A percentile compares a stretch with the other conserved stretches of the same genome.
These are phyloP conservation scores for Amaranthus palmeri DNA, from an alignment of 148 eudicot genomes.

Conservation along the genomic window DNA sequence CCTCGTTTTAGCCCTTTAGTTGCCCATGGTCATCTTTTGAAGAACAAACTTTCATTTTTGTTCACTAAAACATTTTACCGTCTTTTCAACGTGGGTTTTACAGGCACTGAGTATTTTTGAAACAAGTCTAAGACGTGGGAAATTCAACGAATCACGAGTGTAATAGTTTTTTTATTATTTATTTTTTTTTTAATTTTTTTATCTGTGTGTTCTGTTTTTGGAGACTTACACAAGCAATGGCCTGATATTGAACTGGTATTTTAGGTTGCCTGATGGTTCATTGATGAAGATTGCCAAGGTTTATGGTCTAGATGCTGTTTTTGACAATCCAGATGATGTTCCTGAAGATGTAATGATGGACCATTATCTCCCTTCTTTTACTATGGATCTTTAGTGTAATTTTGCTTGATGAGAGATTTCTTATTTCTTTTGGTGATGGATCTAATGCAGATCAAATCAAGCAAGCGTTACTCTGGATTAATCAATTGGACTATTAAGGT, in stretches of 20 bases:
- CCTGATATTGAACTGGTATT: constrained; percentile 15
- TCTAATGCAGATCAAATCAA: constrained; percentile 60
- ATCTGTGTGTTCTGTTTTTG: too few species aligned
- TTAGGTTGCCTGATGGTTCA: constrained; percentile 86
- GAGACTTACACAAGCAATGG: background rate
- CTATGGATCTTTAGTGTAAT: background rate
- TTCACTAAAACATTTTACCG: background rate
- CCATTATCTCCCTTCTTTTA: background rate
- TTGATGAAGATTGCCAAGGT: constrained; percentile 82
- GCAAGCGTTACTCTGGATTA: constrained; percentile 86
- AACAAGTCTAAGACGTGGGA: constrained; percentile 83
- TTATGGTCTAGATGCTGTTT: constrained; percentile 81
- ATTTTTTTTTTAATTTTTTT: background rate
- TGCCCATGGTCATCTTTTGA: background rate
- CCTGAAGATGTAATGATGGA: constrained; percentile 75
- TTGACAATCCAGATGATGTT: constrained; percentile 76
- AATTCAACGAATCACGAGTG: constrained; percentile 84
- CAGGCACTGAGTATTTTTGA: constrained; percentile 91
- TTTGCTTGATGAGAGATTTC: background rate
- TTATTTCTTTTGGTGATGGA: constrained; percentile 6
- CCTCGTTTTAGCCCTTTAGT: background rate
- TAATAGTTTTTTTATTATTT: constrained; percentile 43
- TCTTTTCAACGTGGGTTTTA: background rate
- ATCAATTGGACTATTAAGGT: constrained; percentile 86
- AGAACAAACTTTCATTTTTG: background rate